Percentiles rank a stretch among this genome's conserved stretches.
phyloP scores from a whole-genome alignment of 495 filamentous ascomycete genomes.

The Aspergillus sclerotiicarbonarius region DNA sequence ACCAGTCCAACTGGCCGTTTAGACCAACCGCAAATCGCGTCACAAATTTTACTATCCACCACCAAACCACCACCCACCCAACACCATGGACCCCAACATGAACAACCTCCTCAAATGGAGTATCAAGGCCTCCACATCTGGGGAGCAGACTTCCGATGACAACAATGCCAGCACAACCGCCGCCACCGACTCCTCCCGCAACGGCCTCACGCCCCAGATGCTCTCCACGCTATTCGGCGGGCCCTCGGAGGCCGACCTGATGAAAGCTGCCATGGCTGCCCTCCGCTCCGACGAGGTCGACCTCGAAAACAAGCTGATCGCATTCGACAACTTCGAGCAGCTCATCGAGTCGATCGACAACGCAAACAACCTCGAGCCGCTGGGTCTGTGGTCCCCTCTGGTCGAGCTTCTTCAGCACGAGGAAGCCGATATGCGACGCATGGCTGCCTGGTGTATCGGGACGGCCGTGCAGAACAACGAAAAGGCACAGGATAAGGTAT shows the following conservation, averaged over 20 bases:
- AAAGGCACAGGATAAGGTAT: constrained; percentile 71
- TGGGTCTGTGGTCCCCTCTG: constrained; percentile 79
- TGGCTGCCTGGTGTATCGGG: constrained; percentile 89
- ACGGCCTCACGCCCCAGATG: constrained; percentile 59
- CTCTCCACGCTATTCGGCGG: constrained; percentile 74
- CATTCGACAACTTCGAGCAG: constrained; percentile 96
- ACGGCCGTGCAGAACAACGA: constrained; percentile 96
- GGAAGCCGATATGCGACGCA: constrained; percentile 68
- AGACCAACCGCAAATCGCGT: constrained; percentile 13
- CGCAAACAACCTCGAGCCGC: constrained; percentile 80
- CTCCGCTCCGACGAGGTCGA: constrained; percentile 61
- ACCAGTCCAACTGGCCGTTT: background rate
- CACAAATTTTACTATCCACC: constrained; percentile 3
- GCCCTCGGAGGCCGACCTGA: constrained; percentile 84
- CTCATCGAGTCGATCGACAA: constrained; percentile 91
- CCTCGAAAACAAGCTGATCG: constrained; percentile 75
- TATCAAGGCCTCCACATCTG: constrained; percentile 67
- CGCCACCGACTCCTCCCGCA: constrained; percentile 30
- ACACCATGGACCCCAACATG: constrained; percentile 56
- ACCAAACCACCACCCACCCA: background rate
- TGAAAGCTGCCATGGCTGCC: constrained; percentile 77
- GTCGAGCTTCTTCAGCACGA: constrained; percentile 62
- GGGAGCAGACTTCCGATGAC: constrained; percentile 23
- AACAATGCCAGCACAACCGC: constrained; percentile 12
- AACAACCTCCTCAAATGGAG: constrained; percentile 91